A percentile compares a stretch with the other conserved stretches of the same genome.
Conservation (phyloP, 371 early-diverging fungal genomes). For the Mucor indicus region DNA sequence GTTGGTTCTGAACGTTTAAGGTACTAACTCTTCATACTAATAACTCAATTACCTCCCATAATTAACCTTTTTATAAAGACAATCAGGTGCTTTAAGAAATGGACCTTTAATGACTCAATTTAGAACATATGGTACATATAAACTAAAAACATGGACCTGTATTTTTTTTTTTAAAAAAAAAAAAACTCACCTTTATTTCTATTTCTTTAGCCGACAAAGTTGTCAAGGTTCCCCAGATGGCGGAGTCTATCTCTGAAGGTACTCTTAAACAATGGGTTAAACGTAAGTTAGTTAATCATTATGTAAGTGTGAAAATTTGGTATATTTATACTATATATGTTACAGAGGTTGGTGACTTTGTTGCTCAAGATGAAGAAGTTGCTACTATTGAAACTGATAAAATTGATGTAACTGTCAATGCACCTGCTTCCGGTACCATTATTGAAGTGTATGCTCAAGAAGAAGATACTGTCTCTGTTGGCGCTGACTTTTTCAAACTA, state of each 20-base stretch:
- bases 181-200: not conserved
- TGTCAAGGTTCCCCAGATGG: conserved; percentile 94
- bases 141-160: not conserved
- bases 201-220: conserved; percentile 62
- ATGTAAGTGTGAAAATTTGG: not conserved
- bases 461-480: conserved; percentile 92
- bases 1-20: conserved; percentile 31
- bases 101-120: conserved; percentile 26
- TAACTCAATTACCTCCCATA: not conserved
- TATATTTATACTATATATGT: conserved; percentile 2
- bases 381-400: conserved; percentile 99
- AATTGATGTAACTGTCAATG: conserved; percentile 94
- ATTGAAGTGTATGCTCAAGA: conserved; percentile 83
- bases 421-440: conserved; percentile 88
- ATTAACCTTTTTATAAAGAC: conserved; percentile 6
- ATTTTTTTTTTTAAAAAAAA: not conserved
- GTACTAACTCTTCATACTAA: conserved; percentile 9
- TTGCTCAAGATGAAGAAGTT: conserved; percentile 91
- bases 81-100: conserved; percentile 9
- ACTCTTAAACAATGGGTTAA: conserved; percentile 94
- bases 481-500: conserved; percentile 90
- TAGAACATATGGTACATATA: conserved; percentile 40
- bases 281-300: conserved; percentile 54
- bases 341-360: conserved; percentile 92
- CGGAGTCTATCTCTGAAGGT: conserved; percentile 97